Conservation (phyloP, 2,329 filamentous ascomycete species). For the Dothidotthia symphoricarpi region DNA sequence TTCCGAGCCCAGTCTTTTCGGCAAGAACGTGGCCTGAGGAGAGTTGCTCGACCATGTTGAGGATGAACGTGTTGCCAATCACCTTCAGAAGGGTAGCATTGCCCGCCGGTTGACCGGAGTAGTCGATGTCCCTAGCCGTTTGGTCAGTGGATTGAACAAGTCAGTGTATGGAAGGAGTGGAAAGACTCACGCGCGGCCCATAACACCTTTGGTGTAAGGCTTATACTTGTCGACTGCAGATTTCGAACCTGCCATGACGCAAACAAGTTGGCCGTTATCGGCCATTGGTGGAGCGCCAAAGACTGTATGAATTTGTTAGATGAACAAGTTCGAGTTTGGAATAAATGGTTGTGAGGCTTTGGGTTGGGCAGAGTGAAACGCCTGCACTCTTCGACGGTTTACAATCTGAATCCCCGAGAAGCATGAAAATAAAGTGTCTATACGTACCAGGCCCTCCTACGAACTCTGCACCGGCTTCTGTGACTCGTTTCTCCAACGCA, state of each 20-base stretch:
- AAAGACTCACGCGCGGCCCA: conserved; percentile 53
- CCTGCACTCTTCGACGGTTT: too few species aligned
- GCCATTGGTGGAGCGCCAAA: conserved; percentile 72
- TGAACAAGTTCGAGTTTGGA: neutral
- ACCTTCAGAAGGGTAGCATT: conserved; percentile 73
- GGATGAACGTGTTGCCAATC: conserved; percentile 80
- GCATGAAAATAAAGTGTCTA: neutral
- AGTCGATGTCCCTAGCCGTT: conserved; percentile 58
- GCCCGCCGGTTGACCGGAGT: conserved; percentile 65
- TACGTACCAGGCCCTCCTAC: conserved; percentile 62
- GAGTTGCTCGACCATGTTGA: conserved; percentile 78
- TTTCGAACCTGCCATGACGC: conserved; percentile 67
- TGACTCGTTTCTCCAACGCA: conserved; percentile 58
- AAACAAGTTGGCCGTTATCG: conserved; percentile 68
- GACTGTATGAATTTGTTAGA: conserved; percentile 44
- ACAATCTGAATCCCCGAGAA: too few species aligned
- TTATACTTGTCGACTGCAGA: conserved; percentile 61
- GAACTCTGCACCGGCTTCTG: conserved; percentile 65
- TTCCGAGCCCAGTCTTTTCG: conserved; percentile 76
- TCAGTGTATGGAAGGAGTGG: too few species aligned
- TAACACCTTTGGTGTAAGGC: conserved; percentile 72
- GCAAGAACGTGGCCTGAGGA: conserved; percentile 76
- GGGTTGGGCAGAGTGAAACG: too few species aligned
- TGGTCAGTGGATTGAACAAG: too few species aligned
- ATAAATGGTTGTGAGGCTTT: too few species aligned